Evolutionary conservation across 1,284 basidiomycete genomes (phyloP).

Genomic region (Pulchroboletus neoregius): DNA sequence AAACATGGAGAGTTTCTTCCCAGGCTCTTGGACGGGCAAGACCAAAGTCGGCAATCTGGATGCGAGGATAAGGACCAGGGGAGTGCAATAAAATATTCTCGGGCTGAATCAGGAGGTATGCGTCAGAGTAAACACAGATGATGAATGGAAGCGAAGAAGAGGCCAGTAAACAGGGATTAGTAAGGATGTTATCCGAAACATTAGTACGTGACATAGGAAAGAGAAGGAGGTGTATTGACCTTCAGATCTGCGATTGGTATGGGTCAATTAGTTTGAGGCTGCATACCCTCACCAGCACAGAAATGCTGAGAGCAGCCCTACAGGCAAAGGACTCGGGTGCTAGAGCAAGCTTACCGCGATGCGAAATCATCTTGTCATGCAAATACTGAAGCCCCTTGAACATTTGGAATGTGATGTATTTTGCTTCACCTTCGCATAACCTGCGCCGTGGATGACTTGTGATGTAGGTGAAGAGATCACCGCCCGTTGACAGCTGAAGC

Average conservation of each 20-base stretch:
- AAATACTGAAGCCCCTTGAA: conserved; percentile 71
- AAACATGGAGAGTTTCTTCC: conserved; percentile 75
- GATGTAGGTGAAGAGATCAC: conserved; percentile 84
- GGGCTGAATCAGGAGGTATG: conserved; percentile 44
- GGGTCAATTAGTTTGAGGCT: conserved; percentile 3
- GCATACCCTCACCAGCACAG: background rate
- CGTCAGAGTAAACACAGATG: background rate
- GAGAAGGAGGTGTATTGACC: conserved; percentile 35
- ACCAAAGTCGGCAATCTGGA: conserved; percentile 84
- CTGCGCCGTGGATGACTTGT: conserved; percentile 51
- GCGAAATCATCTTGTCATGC: conserved; percentile 71
- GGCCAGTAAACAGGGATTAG: background rate
- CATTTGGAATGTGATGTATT: conserved; percentile 81
- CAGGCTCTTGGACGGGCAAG: conserved; percentile 75
- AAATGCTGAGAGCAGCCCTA: background rate
- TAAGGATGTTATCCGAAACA: conserved; percentile 2
- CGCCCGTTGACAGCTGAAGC: conserved; percentile 80
- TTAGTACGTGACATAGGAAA: background rate
- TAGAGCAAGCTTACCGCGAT: conserved; percentile 55
- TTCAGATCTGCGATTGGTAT: conserved; percentile 59
- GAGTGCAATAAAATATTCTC: conserved; percentile 80
- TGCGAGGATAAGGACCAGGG: conserved; percentile 75
- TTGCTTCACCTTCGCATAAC: conserved; percentile 74
- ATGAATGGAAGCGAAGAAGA: background rate
- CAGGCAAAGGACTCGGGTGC: background rate